Conservation (phyloP, 2,329 filamentous ascomycete genomes). For the Alternaria consortialis region DNA sequence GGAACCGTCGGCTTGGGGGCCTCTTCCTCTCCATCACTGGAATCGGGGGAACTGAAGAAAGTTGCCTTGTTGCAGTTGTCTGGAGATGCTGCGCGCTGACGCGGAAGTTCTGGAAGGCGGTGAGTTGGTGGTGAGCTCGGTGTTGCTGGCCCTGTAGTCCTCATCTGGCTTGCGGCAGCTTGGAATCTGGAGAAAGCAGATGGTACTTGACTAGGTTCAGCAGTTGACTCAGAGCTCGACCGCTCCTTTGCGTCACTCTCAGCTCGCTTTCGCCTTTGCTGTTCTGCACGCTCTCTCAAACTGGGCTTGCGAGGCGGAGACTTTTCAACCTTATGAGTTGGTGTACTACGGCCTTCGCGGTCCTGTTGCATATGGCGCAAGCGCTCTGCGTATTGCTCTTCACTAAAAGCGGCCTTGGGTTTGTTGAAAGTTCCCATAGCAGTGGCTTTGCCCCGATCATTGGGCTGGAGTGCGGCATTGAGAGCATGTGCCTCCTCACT, state of each 20-base stretch:
- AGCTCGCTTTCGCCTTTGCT: slow-evolving; percentile 45
- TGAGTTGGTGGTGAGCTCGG: slow-evolving; percentile 25
- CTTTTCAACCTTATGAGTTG: slow-evolving; percentile 25
- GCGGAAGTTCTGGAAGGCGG: slow-evolving; percentile 12
- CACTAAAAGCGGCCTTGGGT: slow-evolving; percentile 79
- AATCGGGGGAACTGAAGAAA: slow-evolving; percentile 44
- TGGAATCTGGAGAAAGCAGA: slow-evolving; percentile 58
- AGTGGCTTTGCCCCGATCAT: slow-evolving; percentile 83
- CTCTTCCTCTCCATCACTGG: slow-evolving; percentile 46
- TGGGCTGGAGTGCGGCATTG: slow-evolving; percentile 71
- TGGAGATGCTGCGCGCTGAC: slow-evolving; percentile 23
- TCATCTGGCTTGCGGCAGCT: slow-evolving; percentile 56
- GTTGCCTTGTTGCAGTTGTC: slow-evolving; percentile 31
- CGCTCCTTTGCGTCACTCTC: slow-evolving; percentile 33
- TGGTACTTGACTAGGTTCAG: slow-evolving; percentile 41
- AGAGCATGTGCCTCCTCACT: slow-evolving; percentile 72
- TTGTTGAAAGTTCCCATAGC: slow-evolving; percentile 77
- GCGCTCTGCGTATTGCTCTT: slow-evolving; percentile 82
- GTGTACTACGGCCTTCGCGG: slow-evolving; percentile 63
- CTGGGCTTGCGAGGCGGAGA: slow-evolving; percentile 39
- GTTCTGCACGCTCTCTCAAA: slow-evolving; percentile 47
- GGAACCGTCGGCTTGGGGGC: slow-evolving; percentile 17
- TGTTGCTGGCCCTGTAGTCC: slow-evolving; percentile 36
- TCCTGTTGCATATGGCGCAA: slow-evolving; percentile 83
- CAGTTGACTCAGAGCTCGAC: slow-evolving; percentile 41